Evolutionary conservation across 179 eudicot species (phyloP).

Genomic region (Silene noctiflora): DNA sequence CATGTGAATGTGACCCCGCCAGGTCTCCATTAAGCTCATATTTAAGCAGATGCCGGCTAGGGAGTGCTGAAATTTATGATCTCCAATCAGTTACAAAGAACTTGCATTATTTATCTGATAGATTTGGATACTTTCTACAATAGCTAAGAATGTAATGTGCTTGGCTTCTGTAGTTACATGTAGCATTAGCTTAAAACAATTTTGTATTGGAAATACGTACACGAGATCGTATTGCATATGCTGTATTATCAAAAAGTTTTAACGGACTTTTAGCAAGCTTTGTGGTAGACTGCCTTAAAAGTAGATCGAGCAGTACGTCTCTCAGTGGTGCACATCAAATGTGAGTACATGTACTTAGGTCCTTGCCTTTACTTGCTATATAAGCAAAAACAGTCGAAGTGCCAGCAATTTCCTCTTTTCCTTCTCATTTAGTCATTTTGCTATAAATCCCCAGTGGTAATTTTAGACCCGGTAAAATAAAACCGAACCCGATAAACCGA

Average conservation of each 20-base stretch:
- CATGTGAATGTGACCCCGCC: conserved; percentile 7
- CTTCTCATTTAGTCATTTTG: too few species aligned
- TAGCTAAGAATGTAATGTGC: neutral
- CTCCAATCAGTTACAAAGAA: neutral
- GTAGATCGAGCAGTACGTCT: too few species aligned
- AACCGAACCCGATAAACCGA: too few species aligned
- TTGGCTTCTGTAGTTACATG: conserved; percentile 7
- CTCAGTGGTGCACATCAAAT: too few species aligned
- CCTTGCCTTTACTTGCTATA: too few species aligned
- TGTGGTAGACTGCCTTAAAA: too few species aligned
- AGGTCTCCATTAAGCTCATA: neutral
- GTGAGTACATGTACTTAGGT: too few species aligned
- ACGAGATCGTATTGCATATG: conserved; percentile 3
- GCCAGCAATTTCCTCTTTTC: too few species aligned
- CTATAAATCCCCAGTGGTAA: too few species aligned
- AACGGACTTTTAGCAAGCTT: neutral
- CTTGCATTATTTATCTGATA: neutral
- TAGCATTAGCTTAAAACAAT: conserved; percentile 14
- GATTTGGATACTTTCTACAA: neutral
- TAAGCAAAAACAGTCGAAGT: too few species aligned
- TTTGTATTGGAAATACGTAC: conserved; percentile 5
- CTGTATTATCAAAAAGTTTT: conserved; percentile 1
- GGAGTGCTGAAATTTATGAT: neutral
- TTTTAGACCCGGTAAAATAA: too few species aligned
- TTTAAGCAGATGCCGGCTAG: neutral